Percentiles rank a stretch among this genome's conserved stretches.
Evolutionary conservation across 352 stramenopile species (phyloP).

Genomic region (Phytopythium aichiense): DNA sequence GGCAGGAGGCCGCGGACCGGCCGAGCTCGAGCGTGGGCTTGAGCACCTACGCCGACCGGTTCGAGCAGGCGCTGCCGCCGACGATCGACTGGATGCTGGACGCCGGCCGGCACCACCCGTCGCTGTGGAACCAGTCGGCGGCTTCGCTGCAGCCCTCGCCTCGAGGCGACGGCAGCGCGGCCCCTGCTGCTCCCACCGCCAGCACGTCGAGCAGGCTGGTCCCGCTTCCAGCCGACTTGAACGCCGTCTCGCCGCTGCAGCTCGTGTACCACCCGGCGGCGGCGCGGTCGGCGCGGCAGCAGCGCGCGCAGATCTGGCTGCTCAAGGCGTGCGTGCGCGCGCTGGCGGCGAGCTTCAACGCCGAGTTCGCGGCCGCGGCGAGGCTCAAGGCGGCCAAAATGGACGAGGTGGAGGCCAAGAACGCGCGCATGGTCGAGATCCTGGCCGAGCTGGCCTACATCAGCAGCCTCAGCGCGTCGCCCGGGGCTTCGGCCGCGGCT

Average conservation of each 20-base stretch:
- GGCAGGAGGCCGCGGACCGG: conserved; percentile 35
- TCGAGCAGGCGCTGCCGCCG: conserved; percentile 10
- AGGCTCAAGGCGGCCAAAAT: conserved; percentile 78
- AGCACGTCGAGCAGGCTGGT: not conserved
- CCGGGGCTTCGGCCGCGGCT: not conserved
- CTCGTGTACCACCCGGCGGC: conserved; percentile 88
- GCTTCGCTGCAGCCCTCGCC: conserved; percentile 6
- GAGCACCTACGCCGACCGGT: not conserved
- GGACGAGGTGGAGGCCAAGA: conserved; percentile 87
- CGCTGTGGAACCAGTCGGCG: conserved; percentile 22
- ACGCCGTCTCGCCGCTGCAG: conserved; percentile 44
- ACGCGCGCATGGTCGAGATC: conserved; percentile 88
- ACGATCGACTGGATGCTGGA: conserved; percentile 58
- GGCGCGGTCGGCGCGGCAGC: conserved; percentile 76
- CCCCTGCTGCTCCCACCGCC: not conserved
- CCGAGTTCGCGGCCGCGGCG: conserved; percentile 71
- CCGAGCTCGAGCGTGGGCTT: not conserved
- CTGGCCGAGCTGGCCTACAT: conserved; percentile 44
- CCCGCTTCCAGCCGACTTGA: conserved; percentile 14
- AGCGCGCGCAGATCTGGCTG: conserved; percentile 84
- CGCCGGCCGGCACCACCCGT: conserved; percentile 41
- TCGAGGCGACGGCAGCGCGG: conserved; percentile 8
- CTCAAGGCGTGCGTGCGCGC: conserved; percentile 68
- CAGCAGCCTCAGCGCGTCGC: not conserved
- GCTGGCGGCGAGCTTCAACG: conserved; percentile 79